A percentile compares a stretch with the other conserved stretches of the same genome.
These are phyloP conservation scores for Candida frijolesensis DNA, from an alignment of 1,139 yeast species.

Conservation along the genomic window DNA sequence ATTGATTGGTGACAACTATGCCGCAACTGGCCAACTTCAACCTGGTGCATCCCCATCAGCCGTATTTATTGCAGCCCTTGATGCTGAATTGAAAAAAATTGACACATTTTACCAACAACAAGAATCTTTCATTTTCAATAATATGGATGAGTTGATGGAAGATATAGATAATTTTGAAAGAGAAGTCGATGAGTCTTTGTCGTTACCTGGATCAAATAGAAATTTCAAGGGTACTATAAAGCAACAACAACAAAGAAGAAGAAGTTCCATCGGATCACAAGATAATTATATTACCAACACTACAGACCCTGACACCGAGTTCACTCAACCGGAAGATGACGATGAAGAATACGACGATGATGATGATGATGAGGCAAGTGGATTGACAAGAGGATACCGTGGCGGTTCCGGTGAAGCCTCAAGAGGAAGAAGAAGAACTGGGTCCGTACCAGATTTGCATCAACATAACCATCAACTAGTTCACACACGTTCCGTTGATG, in stretches of 20 bases:
- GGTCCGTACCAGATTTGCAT: slow-evolving; percentile 16
- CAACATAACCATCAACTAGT: slow-evolving; percentile 16
- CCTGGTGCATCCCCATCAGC: slow-evolving; percentile 25
- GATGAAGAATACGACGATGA: slow-evolving; percentile 33
- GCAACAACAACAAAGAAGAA: slow-evolving; percentile 16
- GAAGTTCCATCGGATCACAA: slow-evolving; percentile 21
- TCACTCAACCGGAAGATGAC: slow-evolving; percentile 28
- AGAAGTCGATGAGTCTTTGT: slow-evolving; percentile 24
- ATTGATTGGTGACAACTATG: slow-evolving; percentile 26
- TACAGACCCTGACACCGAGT: slow-evolving; percentile 38
- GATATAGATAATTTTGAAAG: slow-evolving; percentile 52
- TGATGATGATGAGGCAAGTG: slow-evolving; percentile 14
- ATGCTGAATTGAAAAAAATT: slow-evolving; percentile 58
- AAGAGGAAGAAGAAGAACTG: slow-evolving; percentile 5
- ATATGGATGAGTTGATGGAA: slow-evolving; percentile 51
- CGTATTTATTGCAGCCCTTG: slow-evolving; percentile 55
- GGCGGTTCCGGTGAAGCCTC: slow-evolving; percentile 3
- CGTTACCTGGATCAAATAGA: slow-evolving; percentile 7
- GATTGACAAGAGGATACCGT: slow-evolving; percentile 11
- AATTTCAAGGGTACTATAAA: slow-evolving; percentile 3
- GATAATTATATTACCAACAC: slow-evolving; percentile 21
- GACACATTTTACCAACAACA: slow-evolving; percentile 60
- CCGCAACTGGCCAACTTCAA: slow-evolving; percentile 24
- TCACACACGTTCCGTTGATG: slow-evolving; percentile 38
- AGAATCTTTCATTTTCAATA: slow-evolving; percentile 50